Conservation (phyloP, 2,329 filamentous ascomycete species). For the Aspergillus alliaceus region DNA sequence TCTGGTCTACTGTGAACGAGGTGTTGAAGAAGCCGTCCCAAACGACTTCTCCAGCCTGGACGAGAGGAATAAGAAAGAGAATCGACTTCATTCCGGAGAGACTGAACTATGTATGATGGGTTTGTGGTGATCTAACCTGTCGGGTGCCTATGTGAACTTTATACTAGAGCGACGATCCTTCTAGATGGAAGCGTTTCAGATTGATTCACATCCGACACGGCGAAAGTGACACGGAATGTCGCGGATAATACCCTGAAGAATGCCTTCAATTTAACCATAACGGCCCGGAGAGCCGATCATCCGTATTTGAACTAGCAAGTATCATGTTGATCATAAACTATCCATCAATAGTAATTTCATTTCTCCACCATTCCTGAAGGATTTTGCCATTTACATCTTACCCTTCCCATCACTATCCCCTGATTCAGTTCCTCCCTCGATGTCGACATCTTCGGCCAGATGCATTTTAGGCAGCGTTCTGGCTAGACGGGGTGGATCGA, state of each 20-base stretch:
- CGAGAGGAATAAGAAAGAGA: constrained; percentile 7
- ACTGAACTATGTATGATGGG: background rate
- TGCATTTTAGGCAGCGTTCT: constrained; percentile 16
- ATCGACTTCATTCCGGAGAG: constrained; percentile 14
- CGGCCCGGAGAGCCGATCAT: background rate
- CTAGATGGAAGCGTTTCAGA: background rate
- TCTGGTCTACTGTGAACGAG: constrained; percentile 20
- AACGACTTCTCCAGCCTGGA: constrained; percentile 23
- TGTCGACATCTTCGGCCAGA: constrained; percentile 12
- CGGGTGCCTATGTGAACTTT: background rate
- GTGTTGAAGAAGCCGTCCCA: constrained; percentile 31
- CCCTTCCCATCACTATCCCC: background rate
- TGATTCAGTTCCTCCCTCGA: background rate
- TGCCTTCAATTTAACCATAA: background rate
- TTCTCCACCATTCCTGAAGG: background rate
- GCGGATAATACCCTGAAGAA: background rate
- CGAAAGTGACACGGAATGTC: background rate
- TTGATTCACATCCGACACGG: background rate
- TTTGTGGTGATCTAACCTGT: background rate
- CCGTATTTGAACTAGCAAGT: background rate
- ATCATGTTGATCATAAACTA: background rate
- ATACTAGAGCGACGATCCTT: background rate
- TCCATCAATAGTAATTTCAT: background rate
- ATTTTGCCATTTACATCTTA: background rate
- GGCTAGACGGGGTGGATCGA: constrained; percentile 27